Evolutionary conservation across 192 early-diverging fungal genomes (phyloP).

Genomic region (Coemansia sp.): DNA sequence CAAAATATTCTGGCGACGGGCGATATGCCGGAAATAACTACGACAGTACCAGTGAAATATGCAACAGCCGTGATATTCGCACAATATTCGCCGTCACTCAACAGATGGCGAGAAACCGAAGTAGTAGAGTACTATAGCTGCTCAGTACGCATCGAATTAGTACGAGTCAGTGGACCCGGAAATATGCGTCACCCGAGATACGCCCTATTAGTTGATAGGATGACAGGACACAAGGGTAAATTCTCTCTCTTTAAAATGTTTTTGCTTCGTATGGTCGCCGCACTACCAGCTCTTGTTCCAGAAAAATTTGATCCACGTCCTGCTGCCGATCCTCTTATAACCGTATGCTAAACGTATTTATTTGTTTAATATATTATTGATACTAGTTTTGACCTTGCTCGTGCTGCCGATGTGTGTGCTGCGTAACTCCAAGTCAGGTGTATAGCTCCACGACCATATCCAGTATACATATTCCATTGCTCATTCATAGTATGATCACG

Average conservation of each 20-base stretch:
- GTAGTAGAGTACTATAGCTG: constrained; percentile 57
- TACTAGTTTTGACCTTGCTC: constrained; percentile 16
- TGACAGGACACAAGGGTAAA: constrained; percentile 52
- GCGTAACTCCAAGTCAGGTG: constrained; percentile 80
- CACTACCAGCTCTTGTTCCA: constrained; percentile 21
- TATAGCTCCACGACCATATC: constrained; percentile 63
- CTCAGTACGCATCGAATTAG: constrained; percentile 50
- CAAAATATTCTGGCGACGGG: not conserved
- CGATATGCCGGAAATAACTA: constrained; percentile 10
- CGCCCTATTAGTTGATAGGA: constrained; percentile 42
- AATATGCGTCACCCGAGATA: constrained; percentile 22
- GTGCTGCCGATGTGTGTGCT: constrained; percentile 42
- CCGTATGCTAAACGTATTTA: not conserved
- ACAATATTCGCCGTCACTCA: constrained; percentile 56
- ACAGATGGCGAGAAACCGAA: constrained; percentile 46
- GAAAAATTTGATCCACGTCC: constrained; percentile 18
- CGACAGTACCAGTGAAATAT: constrained; percentile 37
- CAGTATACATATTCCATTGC: constrained; percentile 64
- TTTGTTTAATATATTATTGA: not conserved
- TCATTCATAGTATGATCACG: constrained; percentile 63
- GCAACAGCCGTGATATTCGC: constrained; percentile 34
- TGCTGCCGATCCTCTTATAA: constrained; percentile 5
- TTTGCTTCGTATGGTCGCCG: constrained; percentile 35
- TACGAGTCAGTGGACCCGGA: constrained; percentile 16
- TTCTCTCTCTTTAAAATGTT: constrained; percentile 40